A percentile compares a stretch with the other conserved stretches of the same genome.
Evolutionary conservation across 495 filamentous ascomycete species (phyloP).

Genomic region (Podospora tetraspora): DNA sequence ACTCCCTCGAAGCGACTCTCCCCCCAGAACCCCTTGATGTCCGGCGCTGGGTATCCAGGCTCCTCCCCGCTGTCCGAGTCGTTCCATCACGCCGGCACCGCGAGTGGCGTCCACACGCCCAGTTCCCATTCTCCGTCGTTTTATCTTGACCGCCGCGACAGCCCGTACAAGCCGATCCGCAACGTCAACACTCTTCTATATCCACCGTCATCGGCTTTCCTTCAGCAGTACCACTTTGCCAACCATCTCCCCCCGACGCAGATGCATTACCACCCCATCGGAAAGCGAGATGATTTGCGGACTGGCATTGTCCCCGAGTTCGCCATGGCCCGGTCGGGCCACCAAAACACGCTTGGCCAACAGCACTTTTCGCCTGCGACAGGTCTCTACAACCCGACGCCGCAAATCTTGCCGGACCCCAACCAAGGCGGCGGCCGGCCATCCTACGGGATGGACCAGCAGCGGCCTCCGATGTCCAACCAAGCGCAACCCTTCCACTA

Average conservation of each 20-base stretch:
- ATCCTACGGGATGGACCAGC: slow-evolving; percentile 2
- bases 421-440: slow-evolving; percentile 5
- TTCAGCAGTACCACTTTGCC: slow-evolving; percentile 65
- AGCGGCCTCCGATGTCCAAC: slow-evolving; percentile 4
- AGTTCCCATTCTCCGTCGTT: slow-evolving; percentile 52
- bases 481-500: not conserved
- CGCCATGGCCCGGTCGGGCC: slow-evolving; percentile 20
- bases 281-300: slow-evolving; percentile 69
- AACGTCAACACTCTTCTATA: slow-evolving; percentile 83
- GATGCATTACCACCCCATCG: slow-evolving; percentile 94
- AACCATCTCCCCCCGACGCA: slow-evolving; percentile 52
- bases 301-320: slow-evolving; percentile 80
- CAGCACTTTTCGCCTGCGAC: not conserved
- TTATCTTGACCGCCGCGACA: slow-evolving; percentile 60
- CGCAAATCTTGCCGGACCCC: slow-evolving; percentile 21
- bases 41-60: slow-evolving; percentile 28
- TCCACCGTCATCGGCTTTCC: slow-evolving; percentile 74
- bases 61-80: slow-evolving; percentile 50
- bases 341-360: slow-evolving; percentile 9
- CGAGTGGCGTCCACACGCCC: slow-evolving; percentile 47
- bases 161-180: slow-evolving; percentile 88
- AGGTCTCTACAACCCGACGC: not conserved
- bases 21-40: slow-evolving; percentile 30
- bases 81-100: slow-evolving; percentile 32
- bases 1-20: slow-evolving; percentile 41